phyloP scores from a whole-genome alignment of 192 early-diverging fungal species.

The Coemansia sp. region DNA sequence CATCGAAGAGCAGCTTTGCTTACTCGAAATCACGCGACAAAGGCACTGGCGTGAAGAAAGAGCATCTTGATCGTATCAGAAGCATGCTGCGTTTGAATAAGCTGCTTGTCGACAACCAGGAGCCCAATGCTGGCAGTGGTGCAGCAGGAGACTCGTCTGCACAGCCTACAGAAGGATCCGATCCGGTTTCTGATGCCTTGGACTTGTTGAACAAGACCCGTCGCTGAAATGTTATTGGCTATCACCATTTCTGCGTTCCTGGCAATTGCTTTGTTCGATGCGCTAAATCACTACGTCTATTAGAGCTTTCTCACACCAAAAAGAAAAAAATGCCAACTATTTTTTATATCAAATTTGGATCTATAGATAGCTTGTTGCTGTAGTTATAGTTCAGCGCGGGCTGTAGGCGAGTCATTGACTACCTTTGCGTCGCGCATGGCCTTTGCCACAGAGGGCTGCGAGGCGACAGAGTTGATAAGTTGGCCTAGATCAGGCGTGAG shows the following conservation, averaged over 20 bases:
- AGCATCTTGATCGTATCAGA: constrained; percentile 14
- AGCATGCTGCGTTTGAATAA: constrained; percentile 11
- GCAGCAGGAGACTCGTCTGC: neutral
- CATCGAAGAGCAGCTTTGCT: constrained; percentile 12
- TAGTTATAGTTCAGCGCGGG: constrained; percentile 30
- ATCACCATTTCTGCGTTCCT: too few relatives aligned
- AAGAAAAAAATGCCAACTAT: constrained; percentile 8
- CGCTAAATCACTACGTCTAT: neutral
- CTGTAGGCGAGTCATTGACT: constrained; percentile 4
- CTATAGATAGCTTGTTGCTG: neutral
- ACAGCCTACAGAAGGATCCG: neutral
- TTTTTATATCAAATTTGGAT: neutral
- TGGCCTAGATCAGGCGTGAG: constrained; percentile 40
- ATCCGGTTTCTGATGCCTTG: constrained; percentile 1
- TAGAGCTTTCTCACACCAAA: neutral
- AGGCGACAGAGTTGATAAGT: constrained; percentile 33
- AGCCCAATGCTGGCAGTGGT: neutral
- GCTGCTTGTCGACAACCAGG: neutral
- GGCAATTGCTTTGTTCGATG: neutral
- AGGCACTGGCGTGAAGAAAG: neutral
- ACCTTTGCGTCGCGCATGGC: constrained; percentile 36
- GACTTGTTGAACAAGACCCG: constrained; percentile 24
- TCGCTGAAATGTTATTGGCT: neutral
- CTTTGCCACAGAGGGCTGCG: constrained; percentile 33
- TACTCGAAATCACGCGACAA: neutral